Conservation (phyloP, 2,329 filamentous ascomycete species). For the Tothia fuscella region DNA sequence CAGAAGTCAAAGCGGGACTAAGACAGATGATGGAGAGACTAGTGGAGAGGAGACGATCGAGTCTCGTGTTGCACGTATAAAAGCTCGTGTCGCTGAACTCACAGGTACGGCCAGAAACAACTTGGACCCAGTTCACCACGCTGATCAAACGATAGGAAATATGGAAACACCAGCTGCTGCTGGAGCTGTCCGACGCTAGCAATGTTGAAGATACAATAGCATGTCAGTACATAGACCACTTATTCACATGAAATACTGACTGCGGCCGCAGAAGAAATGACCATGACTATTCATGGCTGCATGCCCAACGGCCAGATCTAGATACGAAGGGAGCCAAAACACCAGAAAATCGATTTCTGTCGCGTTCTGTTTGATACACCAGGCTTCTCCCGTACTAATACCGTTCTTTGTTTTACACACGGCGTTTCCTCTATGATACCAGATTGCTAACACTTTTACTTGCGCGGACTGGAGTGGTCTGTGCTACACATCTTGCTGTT, state of each 20-base stretch:
- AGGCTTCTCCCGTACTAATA: not conserved
- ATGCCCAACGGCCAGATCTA: too few relatives aligned
- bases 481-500: not conserved
- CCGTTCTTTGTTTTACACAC: not conserved
- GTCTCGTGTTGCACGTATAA: constrained; percentile 91
- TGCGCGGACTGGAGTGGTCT: too few relatives aligned
- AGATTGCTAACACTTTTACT: constrained; percentile 2
- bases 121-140: not conserved
- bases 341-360: constrained; percentile 1
- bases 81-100: constrained; percentile 87
- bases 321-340: too few relatives aligned
- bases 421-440: constrained; percentile 1
- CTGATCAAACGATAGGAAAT: constrained; percentile 1
- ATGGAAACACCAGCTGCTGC: constrained; percentile 2
- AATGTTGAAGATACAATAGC: not conserved
- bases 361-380: not conserved
- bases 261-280: not conserved
- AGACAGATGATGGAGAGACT: constrained; percentile 72
- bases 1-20: constrained; percentile 38
- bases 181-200: not conserved
- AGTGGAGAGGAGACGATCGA: constrained; percentile 96
- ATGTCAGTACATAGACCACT: not conserved
- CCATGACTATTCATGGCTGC: not conserved
- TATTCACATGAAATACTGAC: not conserved
- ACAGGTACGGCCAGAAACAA: constrained; percentile 43